Conservation (phyloP, 768 basidiomycete genomes). For the Baorangia bicolor region DNA sequence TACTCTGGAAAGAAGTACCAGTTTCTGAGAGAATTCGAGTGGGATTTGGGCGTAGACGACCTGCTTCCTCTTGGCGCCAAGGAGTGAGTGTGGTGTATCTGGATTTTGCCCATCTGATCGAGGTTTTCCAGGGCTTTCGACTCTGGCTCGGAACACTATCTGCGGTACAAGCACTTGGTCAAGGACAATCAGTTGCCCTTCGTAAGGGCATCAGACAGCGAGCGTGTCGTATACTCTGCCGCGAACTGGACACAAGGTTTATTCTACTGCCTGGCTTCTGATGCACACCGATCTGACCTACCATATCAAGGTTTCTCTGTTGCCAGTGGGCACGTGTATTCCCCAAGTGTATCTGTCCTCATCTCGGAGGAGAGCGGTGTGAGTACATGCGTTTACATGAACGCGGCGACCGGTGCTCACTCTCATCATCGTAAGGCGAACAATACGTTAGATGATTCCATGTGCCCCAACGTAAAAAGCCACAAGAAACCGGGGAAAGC, state of each 20-base stretch:
- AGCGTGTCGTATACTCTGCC: conserved; percentile 66
- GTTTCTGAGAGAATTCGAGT: conserved; percentile 62
- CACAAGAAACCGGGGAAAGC: conserved; percentile 41
- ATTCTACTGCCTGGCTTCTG: neutral
- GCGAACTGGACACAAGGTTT: conserved; percentile 67
- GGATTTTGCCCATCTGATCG: neutral
- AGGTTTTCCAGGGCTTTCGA: conserved; percentile 41
- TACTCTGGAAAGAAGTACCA: conserved; percentile 46
- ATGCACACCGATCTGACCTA: neutral
- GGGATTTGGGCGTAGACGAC: conserved; percentile 54
- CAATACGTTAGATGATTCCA: conserved; percentile 63
- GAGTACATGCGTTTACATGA: conserved; percentile 16
- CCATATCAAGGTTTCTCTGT: conserved; percentile 52
- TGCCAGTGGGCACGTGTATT: conserved; percentile 46
- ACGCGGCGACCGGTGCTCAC: neutral
- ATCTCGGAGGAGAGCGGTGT: conserved; percentile 48
- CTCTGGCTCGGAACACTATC: conserved; percentile 50
- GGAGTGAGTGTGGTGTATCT: conserved; percentile 45
- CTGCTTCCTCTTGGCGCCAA: conserved; percentile 66
- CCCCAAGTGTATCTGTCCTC: conserved; percentile 54
- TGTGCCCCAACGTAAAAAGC: conserved; percentile 58
- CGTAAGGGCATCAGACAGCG: conserved; percentile 47
- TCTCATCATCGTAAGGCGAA: conserved; percentile 42
- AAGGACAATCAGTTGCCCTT: conserved; percentile 48
- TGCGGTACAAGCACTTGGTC: conserved; percentile 54